Evolutionary conservation across 768 basidiomycete species (phyloP), one percentile per base, ranked within the genome.

Genomic region (Daedalea quercina): DNA sequence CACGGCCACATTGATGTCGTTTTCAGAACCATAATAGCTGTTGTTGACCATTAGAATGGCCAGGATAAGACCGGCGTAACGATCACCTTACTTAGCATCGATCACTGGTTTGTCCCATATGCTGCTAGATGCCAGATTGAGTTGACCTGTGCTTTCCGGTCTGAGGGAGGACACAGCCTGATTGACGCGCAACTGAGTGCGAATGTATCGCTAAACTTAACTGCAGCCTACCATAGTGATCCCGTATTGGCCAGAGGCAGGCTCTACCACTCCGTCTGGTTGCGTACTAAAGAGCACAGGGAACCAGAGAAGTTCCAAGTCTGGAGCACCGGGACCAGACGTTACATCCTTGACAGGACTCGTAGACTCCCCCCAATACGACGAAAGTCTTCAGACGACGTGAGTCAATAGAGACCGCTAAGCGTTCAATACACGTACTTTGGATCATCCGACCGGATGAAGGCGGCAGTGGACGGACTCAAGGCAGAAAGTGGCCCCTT

Each of bases 41-140:
- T 9, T 9, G 45, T 17, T 20, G n/a, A 9, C 22, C 24, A 23
- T 20, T 11, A 31, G 28, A 31, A 31, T 6, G 6, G 6, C 28
- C 6, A 4, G 28, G 28, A 31, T 31, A n/a, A 12, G 4, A 19
- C n/a, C 24, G n/a, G 25, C 15, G 15, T 44, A 8, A 17, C 25
- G 11, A 15, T 31, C 28, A 4, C 55, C 70, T 13, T 31, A 71
- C 73, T 69, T 70, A n/a, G 75, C 72, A 50, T 76, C 68, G 9
- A 77, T 69, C 46, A 67, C 17, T 1, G 75, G 74, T 0, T 60
- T 52, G 6, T 73, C 72, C 62, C 68, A 73, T 19, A 71, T 70
- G 25, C 69, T 59, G 1, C 67, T 51, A 7, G 76, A 73, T 26
- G 62, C 66, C 23, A 76, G 56, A 31, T 59, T 51, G 45, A 76